Evolutionary conservation across 306 rosid species (phyloP).

Genomic region (Citrullus amarus): DNA sequence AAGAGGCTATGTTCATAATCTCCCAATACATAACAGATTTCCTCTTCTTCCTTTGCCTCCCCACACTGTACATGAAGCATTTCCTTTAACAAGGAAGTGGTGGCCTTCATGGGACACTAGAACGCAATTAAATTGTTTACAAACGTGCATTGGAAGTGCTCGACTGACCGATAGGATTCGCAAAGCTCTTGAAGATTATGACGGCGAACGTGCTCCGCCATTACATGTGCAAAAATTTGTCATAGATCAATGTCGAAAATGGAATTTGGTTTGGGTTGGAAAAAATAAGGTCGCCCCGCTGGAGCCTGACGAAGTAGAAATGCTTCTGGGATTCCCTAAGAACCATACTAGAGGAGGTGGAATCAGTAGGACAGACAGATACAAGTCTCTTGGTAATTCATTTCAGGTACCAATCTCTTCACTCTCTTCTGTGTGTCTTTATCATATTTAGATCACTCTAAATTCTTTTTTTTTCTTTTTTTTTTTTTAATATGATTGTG

Average conservation of each 20-base stretch:
- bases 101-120: conserved; percentile 95
- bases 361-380: conserved; percentile 85
- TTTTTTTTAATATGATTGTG: neutral
- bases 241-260: conserved; percentile 65
- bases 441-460: neutral
- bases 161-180: conserved; percentile 61
- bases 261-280: conserved; percentile 99
- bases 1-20: conserved; percentile 89
- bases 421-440: neutral
- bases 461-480: neutral
- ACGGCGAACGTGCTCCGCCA: conserved; percentile 50
- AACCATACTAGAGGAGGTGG: conserved; percentile 99
- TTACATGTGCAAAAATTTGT: conserved; percentile 40
- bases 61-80: conserved; percentile 52
- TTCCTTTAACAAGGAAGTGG: conserved; percentile 80
- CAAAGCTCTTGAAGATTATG: conserved; percentile 48
- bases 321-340: conserved; percentile 76
- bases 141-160: conserved; percentile 65
- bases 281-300: conserved; percentile 89
- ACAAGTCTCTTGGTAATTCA: conserved; percentile 89
- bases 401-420: conserved; percentile 51
- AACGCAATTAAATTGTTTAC: conserved; percentile 67
- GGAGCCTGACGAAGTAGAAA: conserved; percentile 87
- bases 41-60: conserved; percentile 87
- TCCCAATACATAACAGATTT: conserved; percentile 56